Percentiles rank a stretch among this genome's conserved stretches.
phyloP scores from a whole-genome alignment of 352 stramenopile species.

The Pythium brassicae region DNA sequence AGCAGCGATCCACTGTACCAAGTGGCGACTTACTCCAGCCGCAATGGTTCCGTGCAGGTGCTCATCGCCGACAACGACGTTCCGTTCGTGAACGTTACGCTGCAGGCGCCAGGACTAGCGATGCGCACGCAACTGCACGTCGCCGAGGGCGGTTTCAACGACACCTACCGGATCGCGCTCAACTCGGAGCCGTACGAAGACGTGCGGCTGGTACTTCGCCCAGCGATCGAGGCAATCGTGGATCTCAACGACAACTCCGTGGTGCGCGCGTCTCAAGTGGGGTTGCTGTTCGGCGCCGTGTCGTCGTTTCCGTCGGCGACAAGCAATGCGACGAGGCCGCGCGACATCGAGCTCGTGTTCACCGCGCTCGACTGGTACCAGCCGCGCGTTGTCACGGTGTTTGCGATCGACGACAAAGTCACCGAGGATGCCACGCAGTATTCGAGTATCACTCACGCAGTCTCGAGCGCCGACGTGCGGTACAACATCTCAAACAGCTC shows the following conservation, averaged over 20 bases:
- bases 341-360: conserved; percentile 46
- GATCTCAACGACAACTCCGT: conserved; percentile 27
- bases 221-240: conserved; percentile 38
- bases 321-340: conserved; percentile 5
- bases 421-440: conserved; percentile 56
- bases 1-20: conserved; percentile 49
- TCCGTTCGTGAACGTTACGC: conserved; percentile 58
- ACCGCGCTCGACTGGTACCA: conserved; percentile 56
- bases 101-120: conserved; percentile 16
- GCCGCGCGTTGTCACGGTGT: conserved; percentile 36
- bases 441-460: conserved; percentile 35
- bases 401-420: conserved; percentile 60
- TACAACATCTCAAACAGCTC: conserved; percentile 68
- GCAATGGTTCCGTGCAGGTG: conserved; percentile 24
- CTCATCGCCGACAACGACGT: conserved; percentile 64
- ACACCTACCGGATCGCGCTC: conserved; percentile 58
- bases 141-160: conserved; percentile 73
- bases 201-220: conserved; percentile 37
- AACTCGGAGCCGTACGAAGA: conserved; percentile 64
- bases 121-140: conserved; percentile 40
- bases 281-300: conserved; percentile 12
- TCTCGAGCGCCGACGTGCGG: conserved; percentile 38
- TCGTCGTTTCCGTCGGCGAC: conserved; percentile 8
- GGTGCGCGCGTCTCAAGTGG: conserved; percentile 27
- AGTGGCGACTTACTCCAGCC: conserved; percentile 23